These are phyloP conservation scores for Cyclotella choctawhatcheeana DNA, from an alignment of 108 stramenopile genomes.

Conservation along the genomic window DNA sequence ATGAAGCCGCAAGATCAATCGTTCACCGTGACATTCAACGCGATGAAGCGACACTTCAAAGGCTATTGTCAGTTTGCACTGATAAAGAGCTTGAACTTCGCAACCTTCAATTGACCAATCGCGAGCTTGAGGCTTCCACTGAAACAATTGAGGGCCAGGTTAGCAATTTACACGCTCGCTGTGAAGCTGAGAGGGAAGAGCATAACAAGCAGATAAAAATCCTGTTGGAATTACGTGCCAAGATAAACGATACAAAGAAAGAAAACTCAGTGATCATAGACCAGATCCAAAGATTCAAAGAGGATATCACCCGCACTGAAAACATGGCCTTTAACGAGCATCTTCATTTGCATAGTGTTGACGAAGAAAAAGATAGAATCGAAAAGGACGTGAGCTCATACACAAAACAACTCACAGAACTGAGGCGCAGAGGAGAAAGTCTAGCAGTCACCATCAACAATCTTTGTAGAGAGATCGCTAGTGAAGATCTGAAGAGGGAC, in stretches of 20 bases:
- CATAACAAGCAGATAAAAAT: conserved; percentile 10
- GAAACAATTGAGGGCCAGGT: neutral
- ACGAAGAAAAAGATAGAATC: too few relatives aligned
- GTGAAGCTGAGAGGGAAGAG: conserved; percentile 3
- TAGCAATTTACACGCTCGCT: neutral
- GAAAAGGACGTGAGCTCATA: neutral
- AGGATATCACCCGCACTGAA: conserved; percentile 3
- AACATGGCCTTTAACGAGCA: conserved; percentile 13
- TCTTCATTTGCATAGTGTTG: neutral
- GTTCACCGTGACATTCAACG: conserved; percentile 5
- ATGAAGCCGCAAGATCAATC: neutral
- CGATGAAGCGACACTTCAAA: conserved; percentile 1
- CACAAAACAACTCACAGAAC: neutral
- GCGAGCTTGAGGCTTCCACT: conserved; percentile 9
- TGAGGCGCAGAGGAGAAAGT: neutral
- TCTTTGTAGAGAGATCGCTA: conserved; percentile 21
- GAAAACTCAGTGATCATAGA: neutral
- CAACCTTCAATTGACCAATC: conserved; percentile 17
- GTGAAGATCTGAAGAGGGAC: conserved; percentile 7
- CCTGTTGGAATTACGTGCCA: neutral
- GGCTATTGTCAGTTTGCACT: neutral
- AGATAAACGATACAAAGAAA: conserved; percentile 2
- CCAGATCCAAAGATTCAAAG: neutral
- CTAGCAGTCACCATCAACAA: neutral
- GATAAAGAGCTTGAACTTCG: neutral